Evolutionary conservation across 2,329 filamentous ascomycete genomes (phyloP).

Genomic region (Venturia aucupariae): DNA sequence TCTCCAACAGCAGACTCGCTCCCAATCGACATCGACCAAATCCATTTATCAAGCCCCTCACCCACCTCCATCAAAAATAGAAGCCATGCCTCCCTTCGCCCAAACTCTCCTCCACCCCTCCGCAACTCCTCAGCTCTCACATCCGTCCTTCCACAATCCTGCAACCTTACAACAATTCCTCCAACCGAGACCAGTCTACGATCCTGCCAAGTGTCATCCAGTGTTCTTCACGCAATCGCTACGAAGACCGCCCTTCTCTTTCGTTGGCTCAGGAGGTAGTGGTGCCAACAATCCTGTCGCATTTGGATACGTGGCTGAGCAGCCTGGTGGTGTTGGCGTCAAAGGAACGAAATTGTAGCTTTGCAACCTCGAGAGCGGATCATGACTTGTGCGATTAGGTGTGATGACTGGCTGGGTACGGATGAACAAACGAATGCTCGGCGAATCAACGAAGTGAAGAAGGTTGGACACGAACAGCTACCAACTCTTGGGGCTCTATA

Average conservation of each 20-base stretch:
- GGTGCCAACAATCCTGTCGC: slow-evolving; percentile 13
- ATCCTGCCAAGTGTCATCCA: slow-evolving; percentile 12
- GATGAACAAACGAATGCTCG: too few relatives aligned
- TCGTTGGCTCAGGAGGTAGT: neutral
- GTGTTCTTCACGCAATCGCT: slow-evolving; percentile 13
- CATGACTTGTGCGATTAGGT: too few relatives aligned
- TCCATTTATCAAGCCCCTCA: neutral
- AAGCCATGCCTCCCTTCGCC: slow-evolving; percentile 11
- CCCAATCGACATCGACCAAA: neutral
- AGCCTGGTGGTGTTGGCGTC: neutral
- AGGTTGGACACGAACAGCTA: too few relatives aligned
- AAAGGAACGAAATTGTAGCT: neutral
- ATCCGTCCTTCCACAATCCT: slow-evolving; percentile 5
- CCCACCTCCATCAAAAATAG: slow-evolving; percentile 4
- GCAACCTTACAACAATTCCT: neutral
- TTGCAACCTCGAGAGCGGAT: neutral
- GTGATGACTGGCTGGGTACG: too few relatives aligned
- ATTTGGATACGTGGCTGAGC: slow-evolving; percentile 12
- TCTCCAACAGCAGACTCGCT: neutral
- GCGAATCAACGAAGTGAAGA: too few relatives aligned
- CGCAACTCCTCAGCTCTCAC: neutral
- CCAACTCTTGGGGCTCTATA: too few relatives aligned
- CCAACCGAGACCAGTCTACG: slow-evolving; percentile 7
- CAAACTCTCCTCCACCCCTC: neutral
- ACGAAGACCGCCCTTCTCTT: slow-evolving; percentile 10